These are phyloP conservation scores for Komagataella pastoris DNA, from an alignment of 805 yeast genomes.

Conservation along the genomic window DNA sequence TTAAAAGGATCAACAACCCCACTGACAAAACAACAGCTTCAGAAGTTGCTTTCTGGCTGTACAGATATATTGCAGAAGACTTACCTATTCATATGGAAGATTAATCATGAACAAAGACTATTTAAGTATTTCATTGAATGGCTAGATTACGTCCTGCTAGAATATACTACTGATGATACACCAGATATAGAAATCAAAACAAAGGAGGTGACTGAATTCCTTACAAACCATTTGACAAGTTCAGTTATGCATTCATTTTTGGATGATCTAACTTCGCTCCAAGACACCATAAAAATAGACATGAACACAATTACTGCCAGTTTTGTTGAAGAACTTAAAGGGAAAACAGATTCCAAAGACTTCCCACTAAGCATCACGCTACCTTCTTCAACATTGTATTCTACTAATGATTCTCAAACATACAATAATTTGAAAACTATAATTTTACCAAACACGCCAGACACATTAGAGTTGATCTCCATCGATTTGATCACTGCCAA, in stretches of 20 bases:
- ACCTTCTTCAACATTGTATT: neutral
- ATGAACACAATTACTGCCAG: conserved; percentile 1
- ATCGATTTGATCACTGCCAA: neutral
- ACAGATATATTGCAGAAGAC: conserved; percentile 1
- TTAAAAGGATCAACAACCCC: conserved; percentile 22
- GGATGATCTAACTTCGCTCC: neutral
- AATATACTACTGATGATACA: conserved; percentile 23
- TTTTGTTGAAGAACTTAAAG: conserved; percentile 1
- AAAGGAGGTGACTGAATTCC: conserved; percentile 17
- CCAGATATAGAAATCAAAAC: conserved; percentile 8
- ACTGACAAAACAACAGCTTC: neutral
- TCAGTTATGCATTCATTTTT: neutral
- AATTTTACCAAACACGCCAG: neutral
- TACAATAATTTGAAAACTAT: neutral
- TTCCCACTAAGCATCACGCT: neutral
- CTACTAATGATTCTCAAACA: neutral
- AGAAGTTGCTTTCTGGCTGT: neutral
- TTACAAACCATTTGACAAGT: conserved; percentile 10
- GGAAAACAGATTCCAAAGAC: neutral
- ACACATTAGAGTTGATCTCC: neutral
- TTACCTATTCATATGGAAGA: conserved; percentile 9
- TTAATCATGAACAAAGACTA: conserved; percentile 28
- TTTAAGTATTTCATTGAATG: conserved; percentile 33
- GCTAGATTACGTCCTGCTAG: conserved; percentile 24
- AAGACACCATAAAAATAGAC: neutral